Conservation (phyloP, 305 asterid genomes). For the Plantago coronopus region DNA sequence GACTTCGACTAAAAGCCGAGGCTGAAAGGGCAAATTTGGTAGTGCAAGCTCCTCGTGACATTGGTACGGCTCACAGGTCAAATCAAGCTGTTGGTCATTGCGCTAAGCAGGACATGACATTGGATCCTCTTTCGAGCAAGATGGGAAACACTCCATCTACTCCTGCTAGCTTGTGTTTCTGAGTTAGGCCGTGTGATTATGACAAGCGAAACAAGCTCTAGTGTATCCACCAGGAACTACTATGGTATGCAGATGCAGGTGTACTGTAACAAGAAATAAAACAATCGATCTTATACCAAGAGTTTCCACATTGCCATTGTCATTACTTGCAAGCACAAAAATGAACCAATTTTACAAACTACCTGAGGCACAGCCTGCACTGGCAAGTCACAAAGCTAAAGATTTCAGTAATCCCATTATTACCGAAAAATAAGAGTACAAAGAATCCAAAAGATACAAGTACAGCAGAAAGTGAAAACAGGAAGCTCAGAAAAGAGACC, state of each 20-base stretch:
- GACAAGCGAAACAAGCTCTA: background rate
- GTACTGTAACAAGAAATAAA: slow-evolving; percentile 9
- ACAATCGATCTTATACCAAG: background rate
- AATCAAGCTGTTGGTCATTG: slow-evolving; percentile 35
- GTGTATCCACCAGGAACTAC: slow-evolving; percentile 13
- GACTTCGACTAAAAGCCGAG: slow-evolving; percentile 51
- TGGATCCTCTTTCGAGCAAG: slow-evolving; percentile 37
- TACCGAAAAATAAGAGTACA: background rate
- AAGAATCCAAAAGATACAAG: background rate
- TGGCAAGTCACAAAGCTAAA: no score
- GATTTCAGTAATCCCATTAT: no score
- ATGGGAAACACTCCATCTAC: slow-evolving; percentile 33
- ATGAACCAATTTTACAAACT: no score
- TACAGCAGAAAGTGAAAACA: background rate
- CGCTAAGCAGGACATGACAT: slow-evolving; percentile 31
- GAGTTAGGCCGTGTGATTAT: slow-evolving; percentile 2
- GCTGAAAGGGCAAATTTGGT: slow-evolving; percentile 35
- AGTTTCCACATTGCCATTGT: slow-evolving; percentile 8
- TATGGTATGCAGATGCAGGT: no score
- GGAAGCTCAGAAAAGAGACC: background rate
- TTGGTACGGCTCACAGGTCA: slow-evolving; percentile 16
- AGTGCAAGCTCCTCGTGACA: slow-evolving; percentile 22
- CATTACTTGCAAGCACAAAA: no score
- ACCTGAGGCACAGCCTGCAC: no score
- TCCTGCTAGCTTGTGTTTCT: slow-evolving; percentile 52